Base-by-base conservation (phyloP, 1,284 basidiomycete species). In the Apiotrichum akiyoshidainum region DNA sequence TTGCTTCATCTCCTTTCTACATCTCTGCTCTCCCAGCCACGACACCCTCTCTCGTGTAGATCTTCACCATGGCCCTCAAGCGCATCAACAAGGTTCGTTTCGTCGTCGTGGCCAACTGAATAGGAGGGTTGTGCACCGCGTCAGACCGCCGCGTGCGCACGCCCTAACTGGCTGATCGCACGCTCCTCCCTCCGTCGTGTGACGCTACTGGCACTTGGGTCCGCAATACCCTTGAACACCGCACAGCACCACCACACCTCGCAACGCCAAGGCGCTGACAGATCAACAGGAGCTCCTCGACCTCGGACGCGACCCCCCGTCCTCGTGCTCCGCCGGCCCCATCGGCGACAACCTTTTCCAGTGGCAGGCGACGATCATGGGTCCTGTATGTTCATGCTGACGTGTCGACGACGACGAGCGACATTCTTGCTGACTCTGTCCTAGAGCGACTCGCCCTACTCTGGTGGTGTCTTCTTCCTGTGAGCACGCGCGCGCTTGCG, bases 281-380 rank as follows among this genome's bases (percentile, higher is more conserved):
- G 66, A 65, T 67, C 52, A 68, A 59, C 77, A 97, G 93, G 93
- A 97, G 86, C 86, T 97, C 83, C 84, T 90, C 80, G 93, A 97
- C 83, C 92, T 97, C 78, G 92, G 91, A 61, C 91, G 92, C 74
- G 93, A 97, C 83, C 93, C 93, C 76, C 93, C 93, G 68, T 92
- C 90, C 59, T 96, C 94, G 61, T 97, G 93, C 87, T 93, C 90
- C 71, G 93, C 94, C 71, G 94, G 93, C 58, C 93, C 93, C 48
- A 91, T 88, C 63, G 91, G 90, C 59, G 92, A 96, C 75, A 93
- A 96, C 81, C 88, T 96, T 86, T 97, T 96, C 83, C 87, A 92
- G 78, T 97, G 93, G 92, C 92, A 94, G 78, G 92, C 92, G 64
- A 95, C 92, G 65, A 96, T 96, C 78, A 96, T 96, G 92, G 92